These are phyloP conservation scores for Sideroxylon spinosum DNA, from an alignment of 179 eudicot species.

Conservation along the genomic window DNA sequence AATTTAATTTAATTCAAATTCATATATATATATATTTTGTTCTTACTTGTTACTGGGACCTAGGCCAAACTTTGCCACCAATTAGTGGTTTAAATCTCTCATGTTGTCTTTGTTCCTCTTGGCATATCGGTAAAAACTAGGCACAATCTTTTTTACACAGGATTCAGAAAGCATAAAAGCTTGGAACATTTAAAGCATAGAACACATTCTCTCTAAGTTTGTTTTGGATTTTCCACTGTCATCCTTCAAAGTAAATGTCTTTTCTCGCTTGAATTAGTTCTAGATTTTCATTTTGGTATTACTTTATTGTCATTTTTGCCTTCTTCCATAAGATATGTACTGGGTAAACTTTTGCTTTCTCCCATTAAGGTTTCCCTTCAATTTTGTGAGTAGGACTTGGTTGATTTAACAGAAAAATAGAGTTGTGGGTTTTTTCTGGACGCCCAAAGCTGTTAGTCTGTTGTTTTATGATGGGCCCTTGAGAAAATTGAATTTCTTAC, in stretches of 20 bases:
- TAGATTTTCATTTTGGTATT: background rate
- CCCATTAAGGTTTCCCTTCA: background rate
- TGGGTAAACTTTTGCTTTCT: background rate
- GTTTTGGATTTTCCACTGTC: background rate
- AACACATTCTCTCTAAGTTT: background rate
- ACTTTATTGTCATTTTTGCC: background rate
- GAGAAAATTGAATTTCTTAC: background rate
- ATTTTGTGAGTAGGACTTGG: background rate
- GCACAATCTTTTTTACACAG: background rate
- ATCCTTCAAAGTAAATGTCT: no score
- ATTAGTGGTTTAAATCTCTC: background rate
- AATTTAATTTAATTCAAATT: slow-evolving; percentile 22
- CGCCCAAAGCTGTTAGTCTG: background rate
- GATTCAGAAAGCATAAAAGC: background rate
- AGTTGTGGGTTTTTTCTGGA: background rate
- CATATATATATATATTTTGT: background rate
- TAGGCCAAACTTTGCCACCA: background rate
- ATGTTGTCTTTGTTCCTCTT: no score
- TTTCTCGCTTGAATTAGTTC: background rate
- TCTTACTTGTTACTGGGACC: background rate
- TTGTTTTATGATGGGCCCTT: background rate
- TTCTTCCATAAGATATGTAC: background rate
- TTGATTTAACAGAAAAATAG: background rate
- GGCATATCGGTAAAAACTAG: background rate
- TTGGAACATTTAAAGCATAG: background rate